Base-by-base conservation (phyloP, 345 rosid species). In the Abelmoschus esculentus region DNA sequence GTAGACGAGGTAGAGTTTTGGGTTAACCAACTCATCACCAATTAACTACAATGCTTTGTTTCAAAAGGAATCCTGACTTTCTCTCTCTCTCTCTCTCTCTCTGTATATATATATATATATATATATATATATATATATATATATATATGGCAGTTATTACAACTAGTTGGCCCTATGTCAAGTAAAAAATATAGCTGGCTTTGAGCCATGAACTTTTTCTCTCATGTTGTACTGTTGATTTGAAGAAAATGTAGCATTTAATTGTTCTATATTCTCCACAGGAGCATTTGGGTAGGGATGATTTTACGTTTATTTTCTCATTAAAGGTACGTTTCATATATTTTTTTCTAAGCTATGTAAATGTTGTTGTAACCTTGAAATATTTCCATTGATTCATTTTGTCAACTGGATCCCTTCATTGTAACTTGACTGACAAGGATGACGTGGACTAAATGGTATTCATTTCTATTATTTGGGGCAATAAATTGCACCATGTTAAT, bases 241-340 rank as follows among this genome's bases (percentile, higher is more conserved):
- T 3, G n/a, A 36, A 7, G 34, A 67, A 53, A 65, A 74, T 12
- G 36, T 76, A 62, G 73, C 66, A 61, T 65, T 66, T 50, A 31
- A 14, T 9, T 53, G 49, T 47, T 67, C 34, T 61, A 18, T 50
- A 38, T 70, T 56, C 34, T 40, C 26, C 63, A 72, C 98, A 93
- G 96, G 97, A 87, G 79, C 97, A 93, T 82, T 76, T 88, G 85
- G 89, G 96, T 70, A 85, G 91, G 76, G 96, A 93, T 79, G 96
- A 91, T 80, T 82, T 82, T 49, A 80, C 97, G 40, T 93, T 93
- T 81, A 79, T 88, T 75, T 93, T 89, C 81, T 91, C 96, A 36
- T 85, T 89, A 61, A 93, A 89, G 97, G 98, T 88, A 79, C 52
- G 59, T 61, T 62, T 61, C 61, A 19, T 57, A 19, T 57, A 31